phyloP scores from a whole-genome alignment of 371 early-diverging fungal genomes.

The Mucor saturninus region DNA sequence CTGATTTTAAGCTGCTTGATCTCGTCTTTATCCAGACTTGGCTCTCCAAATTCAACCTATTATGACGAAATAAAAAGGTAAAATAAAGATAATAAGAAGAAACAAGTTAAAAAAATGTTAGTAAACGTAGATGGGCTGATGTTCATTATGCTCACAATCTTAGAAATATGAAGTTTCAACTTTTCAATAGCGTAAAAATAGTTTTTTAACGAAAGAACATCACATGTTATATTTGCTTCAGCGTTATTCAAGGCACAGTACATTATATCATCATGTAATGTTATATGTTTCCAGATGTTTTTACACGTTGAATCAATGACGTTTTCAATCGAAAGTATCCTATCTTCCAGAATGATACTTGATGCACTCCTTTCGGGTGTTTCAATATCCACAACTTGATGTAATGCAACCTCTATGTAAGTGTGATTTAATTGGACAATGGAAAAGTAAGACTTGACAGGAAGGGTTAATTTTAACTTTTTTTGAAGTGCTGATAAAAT shows the following conservation, averaged over 20 bases:
- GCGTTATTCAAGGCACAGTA: not conserved
- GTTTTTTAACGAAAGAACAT: not conserved
- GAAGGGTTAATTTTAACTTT: not conserved
- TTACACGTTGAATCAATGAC: not conserved
- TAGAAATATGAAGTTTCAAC: not conserved
- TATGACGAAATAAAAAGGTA: too few species aligned
- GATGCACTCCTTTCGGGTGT: not conserved
- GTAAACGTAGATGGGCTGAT: not conserved
- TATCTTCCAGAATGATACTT: not conserved
- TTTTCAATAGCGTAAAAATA: not conserved
- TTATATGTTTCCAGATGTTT: not conserved
- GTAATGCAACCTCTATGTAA: not conserved
- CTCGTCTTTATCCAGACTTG: not conserved
- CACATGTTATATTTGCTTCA: not conserved
- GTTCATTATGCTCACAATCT: not conserved
- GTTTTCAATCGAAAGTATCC: not conserved
- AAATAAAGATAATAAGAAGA: too few species aligned
- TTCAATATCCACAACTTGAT: not conserved
- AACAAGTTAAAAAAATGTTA: not conserved
- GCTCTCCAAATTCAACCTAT: not conserved
- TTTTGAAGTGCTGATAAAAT: not conserved
- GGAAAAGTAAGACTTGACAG: not conserved
- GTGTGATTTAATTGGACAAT: not conserved
- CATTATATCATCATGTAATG: too few species aligned
- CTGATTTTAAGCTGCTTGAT: not conserved